Evolutionary conservation across 1,284 basidiomycete genomes (phyloP), one percentile per base, ranked within the genome.

Genomic region (Rhodotorula sp.): DNA sequence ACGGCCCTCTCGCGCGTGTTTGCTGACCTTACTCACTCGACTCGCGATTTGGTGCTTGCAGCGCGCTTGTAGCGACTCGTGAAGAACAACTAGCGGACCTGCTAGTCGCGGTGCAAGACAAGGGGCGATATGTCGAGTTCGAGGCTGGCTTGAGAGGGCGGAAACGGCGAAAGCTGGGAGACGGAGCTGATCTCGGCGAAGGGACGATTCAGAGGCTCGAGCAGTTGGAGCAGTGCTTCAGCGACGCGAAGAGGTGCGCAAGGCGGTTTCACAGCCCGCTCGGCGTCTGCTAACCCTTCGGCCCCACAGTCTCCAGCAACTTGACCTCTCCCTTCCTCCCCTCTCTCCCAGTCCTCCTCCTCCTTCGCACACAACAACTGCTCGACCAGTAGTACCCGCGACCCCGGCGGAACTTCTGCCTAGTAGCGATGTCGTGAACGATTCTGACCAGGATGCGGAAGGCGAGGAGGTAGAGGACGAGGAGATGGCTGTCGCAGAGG

Each of bases 71-170:
- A 55, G 32, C 65, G 54, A 24, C 49, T 53, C 44, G 69, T 1
- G 20, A 61, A 29, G 49, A 62, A 17, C 69, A 73, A 15, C 63
- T 76, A 9, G 59, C 69, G 22, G 66, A 72, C 24, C 61, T 76
- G 22, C 76, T 67, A 60, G 65, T 74, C 29, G 73, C 74, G 2
- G 34, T 76, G 11, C 68, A 68, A 34, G 76, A 74, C 52, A 74
- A 72, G 66, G 34, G 44, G 13, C 48, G 52, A 0, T 44, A 67
- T 5, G 51, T 32, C 36, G 62, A 59, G 34, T 74, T 74, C 30
- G 70, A 72, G 32, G 67, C 76, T 8, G 76, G 76, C 15, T 48
- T 74, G 57, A 59, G 54, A 20, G 72, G 68, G 1, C 47, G 58
- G 13, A 56, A 68, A n/a, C 52, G 66, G 19, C 52, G 68, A 44